phyloP scores from a whole-genome alignment of 257 asterid genomes.

The Fraxinus cuspidata region DNA sequence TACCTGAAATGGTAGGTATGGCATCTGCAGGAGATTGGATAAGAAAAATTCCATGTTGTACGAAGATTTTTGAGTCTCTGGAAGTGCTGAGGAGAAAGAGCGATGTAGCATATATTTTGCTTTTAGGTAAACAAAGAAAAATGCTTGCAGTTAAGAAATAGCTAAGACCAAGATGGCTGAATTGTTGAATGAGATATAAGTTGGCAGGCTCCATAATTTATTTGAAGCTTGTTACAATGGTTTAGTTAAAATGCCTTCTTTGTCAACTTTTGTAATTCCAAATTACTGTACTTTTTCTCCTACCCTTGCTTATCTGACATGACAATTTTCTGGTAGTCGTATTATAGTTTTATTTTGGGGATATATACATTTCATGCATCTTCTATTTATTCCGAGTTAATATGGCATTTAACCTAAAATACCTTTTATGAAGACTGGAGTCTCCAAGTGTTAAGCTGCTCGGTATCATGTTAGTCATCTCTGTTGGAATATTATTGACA shows the following conservation, averaged over 20 bases:
- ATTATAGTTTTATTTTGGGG: neutral
- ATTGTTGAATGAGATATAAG: neutral
- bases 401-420: slow-evolving; percentile 30
- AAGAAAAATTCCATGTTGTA: neutral
- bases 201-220: neutral
- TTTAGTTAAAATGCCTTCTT: neutral
- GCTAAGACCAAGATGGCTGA: neutral
- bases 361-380: neutral
- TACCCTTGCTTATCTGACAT: neutral
- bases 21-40: neutral
- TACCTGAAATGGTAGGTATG: neutral
- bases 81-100: neutral
- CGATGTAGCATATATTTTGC: neutral
- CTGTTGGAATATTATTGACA: slow-evolving; percentile 82
- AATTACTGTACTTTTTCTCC: slow-evolving; percentile 1
- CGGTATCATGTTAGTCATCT: slow-evolving; percentile 78
- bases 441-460: slow-evolving; percentile 92
- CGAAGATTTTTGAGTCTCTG: neutral
- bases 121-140: neutral
- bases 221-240: neutral
- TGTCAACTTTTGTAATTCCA: slow-evolving; percentile 1
- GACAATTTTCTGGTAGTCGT: neutral
- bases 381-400: slow-evolving; percentile 7
- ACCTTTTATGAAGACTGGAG: slow-evolving; percentile 71
- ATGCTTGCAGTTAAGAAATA: slow-evolving; percentile 13